phyloP scores from a whole-genome alignment of 441 rosid genomes.

The Mallotus repandus region DNA sequence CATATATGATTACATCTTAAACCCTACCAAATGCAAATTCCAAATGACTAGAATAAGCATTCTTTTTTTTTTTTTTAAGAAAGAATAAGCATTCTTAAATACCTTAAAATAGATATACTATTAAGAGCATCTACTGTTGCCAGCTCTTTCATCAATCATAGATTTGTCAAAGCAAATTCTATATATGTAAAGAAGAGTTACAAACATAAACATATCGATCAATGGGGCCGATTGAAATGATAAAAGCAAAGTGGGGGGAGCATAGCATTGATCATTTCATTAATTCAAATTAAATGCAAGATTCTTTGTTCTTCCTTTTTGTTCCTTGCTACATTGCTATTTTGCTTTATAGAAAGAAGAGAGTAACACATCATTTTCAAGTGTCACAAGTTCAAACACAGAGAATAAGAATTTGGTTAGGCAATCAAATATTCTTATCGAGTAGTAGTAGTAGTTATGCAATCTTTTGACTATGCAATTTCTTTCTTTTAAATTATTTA shows the following conservation, averaged over 20 bases:
- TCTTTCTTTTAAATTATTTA: constrained; percentile 1
- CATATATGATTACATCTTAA: background rate
- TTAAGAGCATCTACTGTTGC: background rate
- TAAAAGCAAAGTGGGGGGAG: background rate
- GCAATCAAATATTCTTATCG: background rate
- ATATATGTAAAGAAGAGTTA: no score
- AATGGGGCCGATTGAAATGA: constrained; percentile 5
- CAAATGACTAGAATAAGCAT: background rate
- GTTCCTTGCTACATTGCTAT: constrained; percentile 3
- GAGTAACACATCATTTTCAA: constrained; percentile 20
- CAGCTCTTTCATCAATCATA: background rate
- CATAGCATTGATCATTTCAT: background rate
- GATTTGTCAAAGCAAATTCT: constrained; percentile 3
- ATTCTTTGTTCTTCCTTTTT: constrained; percentile 2
- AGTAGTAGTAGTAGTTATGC: constrained; percentile 1
- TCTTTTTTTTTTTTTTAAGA: no score
- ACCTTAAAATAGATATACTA: background rate
- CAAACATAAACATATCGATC: no score
- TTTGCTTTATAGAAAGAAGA: constrained; percentile 27
- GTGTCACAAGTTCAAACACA: constrained; percentile 6
- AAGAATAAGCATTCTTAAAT: background rate
- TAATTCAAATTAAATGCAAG: background rate
- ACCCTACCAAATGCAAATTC: background rate
- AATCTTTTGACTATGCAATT: constrained; percentile 23
- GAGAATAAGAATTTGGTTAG: background rate